phyloP scores from a whole-genome alignment of 805 yeast genomes.

The Wickerhamomyces subpelliculosus region DNA sequence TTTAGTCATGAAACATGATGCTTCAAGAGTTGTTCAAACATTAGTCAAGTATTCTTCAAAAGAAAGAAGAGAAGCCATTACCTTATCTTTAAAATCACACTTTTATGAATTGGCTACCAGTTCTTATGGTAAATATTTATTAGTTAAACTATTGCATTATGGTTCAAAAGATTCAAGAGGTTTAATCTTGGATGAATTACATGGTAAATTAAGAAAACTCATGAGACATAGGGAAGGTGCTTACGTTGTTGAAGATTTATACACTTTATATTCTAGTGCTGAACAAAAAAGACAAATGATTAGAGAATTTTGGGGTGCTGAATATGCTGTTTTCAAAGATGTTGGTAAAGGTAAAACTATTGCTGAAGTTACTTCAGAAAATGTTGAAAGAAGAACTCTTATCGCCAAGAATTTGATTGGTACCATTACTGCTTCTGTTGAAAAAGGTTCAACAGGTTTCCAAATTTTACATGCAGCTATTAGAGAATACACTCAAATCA shows the following conservation, averaged over 20 bases:
- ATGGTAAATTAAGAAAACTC: conserved; percentile 83
- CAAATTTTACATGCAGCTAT: conserved; percentile 94
- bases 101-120: conserved; percentile 82
- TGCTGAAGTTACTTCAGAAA: conserved; percentile 55
- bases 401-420: conserved; percentile 71
- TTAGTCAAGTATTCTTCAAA: conserved; percentile 79
- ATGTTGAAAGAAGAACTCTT: conserved; percentile 71
- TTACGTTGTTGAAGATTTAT: conserved; percentile 91
- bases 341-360: conserved; percentile 58
- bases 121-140: conserved; percentile 86
- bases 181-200: conserved; percentile 72
- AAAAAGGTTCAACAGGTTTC: conserved; percentile 94
- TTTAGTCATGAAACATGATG: conserved; percentile 90
- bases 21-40: conserved; percentile 93
- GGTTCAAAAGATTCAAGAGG: conserved; percentile 81
- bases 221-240: conserved; percentile 99
- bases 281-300: conserved; percentile 87
- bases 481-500: conserved; percentile 76
- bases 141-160: conserved; percentile 85
- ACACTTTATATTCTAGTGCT: conserved; percentile 72
- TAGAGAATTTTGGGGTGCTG: conserved; percentile 95
- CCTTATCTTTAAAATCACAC: conserved; percentile 62
- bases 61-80: conserved; percentile 68
- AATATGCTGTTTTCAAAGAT: conserved; percentile 84
- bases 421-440: conserved; percentile 85